Base-by-base conservation (phyloP, 352 stramenopile genomes). In the Peronospora farinosa region DNA sequence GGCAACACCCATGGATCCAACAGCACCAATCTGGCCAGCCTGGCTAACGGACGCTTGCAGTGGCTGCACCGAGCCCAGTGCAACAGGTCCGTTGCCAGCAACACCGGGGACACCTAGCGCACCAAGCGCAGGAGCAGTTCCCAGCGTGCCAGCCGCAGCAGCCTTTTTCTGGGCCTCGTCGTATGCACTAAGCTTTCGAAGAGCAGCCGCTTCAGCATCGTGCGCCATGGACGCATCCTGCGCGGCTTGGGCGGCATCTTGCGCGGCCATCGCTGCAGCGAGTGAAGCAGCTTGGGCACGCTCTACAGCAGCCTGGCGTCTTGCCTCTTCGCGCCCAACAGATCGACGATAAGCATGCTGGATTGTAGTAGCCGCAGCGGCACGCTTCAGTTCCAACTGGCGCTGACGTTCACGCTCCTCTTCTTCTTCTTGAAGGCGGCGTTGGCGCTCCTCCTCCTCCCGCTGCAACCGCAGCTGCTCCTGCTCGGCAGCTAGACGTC, bases 1-100 rank as follows among this genome's bases (percentile, higher is more conserved):
- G 5, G 79, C 63, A 16, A 93, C 82, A 43, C 79, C 79, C 27
- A 88, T 65, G 0, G 76, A 86, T 10, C 82, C 82, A n/a, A 86
- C 72, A 17, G 79, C 82, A 21, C 77, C 82, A 40, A 93, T 71
- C 51, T 88, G 78, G 13, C 78, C 74, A 2, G 78, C 82, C 59
- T 93, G 78, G 13, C 79, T 78, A 21, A 62, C 69, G 11, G 82
- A 74, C 0, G 72, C 79, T 33, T 79, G 67, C 55, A 78, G 58
- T 4, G 79, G 74, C 48, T 88, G 69, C 35, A 88, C 82, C 17
- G 78, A 86, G 16, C 82, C 78, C 15, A 92, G 66, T 16, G 70
- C 85, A 7, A 71, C 81, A 19, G 74, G 65, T 23, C 69, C 52
- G 7, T 65, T 80, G 16, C 74, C 68, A 57, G 72, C 78, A 15